phyloP scores from a whole-genome alignment of 495 filamentous ascomycete species.

The Neurospora cerealis region DNA sequence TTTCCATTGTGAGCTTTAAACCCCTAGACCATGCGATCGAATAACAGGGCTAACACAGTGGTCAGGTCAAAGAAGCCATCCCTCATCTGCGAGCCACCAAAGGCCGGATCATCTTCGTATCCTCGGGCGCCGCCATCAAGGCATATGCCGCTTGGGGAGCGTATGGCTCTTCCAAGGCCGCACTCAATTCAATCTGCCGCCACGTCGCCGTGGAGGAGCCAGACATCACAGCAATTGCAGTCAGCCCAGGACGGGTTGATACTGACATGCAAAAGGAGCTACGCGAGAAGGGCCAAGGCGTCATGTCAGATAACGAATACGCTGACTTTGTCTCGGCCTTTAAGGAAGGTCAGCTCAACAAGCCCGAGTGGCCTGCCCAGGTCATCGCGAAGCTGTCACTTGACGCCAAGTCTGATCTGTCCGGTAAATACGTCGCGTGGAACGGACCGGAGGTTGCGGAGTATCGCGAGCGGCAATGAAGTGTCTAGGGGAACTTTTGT shows the following conservation, averaged over 20 bases:
- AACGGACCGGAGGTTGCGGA: slow-evolving; percentile 51
- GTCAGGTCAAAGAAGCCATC: slow-evolving; percentile 62
- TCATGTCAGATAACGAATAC: slow-evolving; percentile 56
- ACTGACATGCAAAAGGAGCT: slow-evolving; percentile 89
- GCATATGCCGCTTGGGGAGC: slow-evolving; percentile 65
- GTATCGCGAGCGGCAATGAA: slow-evolving; percentile 40
- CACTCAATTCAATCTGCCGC: slow-evolving; percentile 68
- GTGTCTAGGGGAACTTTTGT: neutral
- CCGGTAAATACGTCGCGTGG: slow-evolving; percentile 68
- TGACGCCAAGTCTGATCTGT: slow-evolving; percentile 50
- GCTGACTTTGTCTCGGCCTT: slow-evolving; percentile 57
- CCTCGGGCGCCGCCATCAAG: slow-evolving; percentile 60
- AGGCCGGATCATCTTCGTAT: slow-evolving; percentile 64
- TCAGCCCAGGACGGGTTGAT: slow-evolving; percentile 80
- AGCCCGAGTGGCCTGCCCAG: slow-evolving; percentile 73
- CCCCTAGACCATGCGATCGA: neutral
- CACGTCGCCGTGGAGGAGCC: slow-evolving; percentile 75
- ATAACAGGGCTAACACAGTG: slow-evolving; percentile 3
- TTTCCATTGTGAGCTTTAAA: slow-evolving; percentile 56
- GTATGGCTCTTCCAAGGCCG: slow-evolving; percentile 84
- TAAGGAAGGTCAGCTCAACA: slow-evolving; percentile 60
- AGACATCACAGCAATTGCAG: slow-evolving; percentile 54
- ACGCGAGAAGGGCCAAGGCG: slow-evolving; percentile 54
- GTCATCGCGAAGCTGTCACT: slow-evolving; percentile 72
- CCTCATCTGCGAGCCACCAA: slow-evolving; percentile 58